Evolutionary conservation across 768 basidiomycete species (phyloP), one percentile per base, ranked within the genome.

Genomic region (Sarcomyxa edulis): DNA sequence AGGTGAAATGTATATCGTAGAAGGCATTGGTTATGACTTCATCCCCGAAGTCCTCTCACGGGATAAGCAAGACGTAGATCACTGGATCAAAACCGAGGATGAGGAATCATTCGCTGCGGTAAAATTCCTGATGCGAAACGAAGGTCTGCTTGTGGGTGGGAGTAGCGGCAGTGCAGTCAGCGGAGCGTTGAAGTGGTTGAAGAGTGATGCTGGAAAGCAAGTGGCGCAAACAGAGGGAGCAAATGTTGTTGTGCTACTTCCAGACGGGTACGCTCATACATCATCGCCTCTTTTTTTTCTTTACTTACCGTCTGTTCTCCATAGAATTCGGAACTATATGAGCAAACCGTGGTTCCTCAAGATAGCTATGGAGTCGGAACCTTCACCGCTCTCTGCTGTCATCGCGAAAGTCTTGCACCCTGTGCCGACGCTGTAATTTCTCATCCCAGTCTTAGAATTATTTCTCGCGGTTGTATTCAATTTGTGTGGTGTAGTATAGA

Each of bases 21-120:
- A 99, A 57, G 96, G 96, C n/a, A 98, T 97, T 38, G 96, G 96
- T 19, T 92, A 93, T 49, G 91, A 95, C 58, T 95, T 95, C 54
- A 55, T 95, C 31, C 94, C 95, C 1, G 76, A 87, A 29, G 94
- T 94, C 2, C 72, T 97, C 27, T 78, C 82, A 25, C 85, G 84
- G 33, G 65, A 71, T 12, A 58, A 62, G 5, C 49, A 46, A 1
- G 70, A 76, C 20, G 67, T 98, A 35, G 75, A 93, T 52, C 42
- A 54, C n/a, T 92, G 89, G 96, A 58, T 91, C 45, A 98, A 97
- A 72, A 82, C 84, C 0, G 66, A 62, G 1, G 96, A 98, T 49
- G 69, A 81, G 3, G 85, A 88, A 30, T 72, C 92, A 0, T 96
- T 93, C 50, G 69, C 68, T 7, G 80, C 81, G 11, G 84, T 90